Evolutionary conservation across 2,329 filamentous ascomycete species (phyloP).

Genomic region (Nigrospora oryzae): DNA sequence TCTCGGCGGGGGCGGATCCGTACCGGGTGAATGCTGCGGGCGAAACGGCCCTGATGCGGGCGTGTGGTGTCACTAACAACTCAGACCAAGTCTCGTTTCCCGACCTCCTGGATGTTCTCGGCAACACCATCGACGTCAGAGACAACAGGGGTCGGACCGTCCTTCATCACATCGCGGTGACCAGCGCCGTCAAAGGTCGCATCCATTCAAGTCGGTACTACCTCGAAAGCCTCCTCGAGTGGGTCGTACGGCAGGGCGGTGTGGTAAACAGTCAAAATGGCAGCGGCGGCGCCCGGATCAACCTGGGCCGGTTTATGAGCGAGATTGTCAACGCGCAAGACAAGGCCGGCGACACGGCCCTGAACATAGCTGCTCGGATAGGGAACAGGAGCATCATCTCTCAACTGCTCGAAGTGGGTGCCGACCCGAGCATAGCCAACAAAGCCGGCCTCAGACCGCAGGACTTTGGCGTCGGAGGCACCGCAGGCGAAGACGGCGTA

Average conservation of each 20-base stretch:
- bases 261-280: slow-evolving; percentile 42
- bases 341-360: slow-evolving; percentile 85
- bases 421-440: slow-evolving; percentile 87
- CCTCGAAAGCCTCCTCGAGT: slow-evolving; percentile 86
- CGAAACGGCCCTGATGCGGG: slow-evolving; percentile 87
- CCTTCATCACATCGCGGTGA: slow-evolving; percentile 91
- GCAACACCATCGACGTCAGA: slow-evolving; percentile 80
- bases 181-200: slow-evolving; percentile 89
- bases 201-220: slow-evolving; percentile 92
- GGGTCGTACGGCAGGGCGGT: slow-evolving; percentile 80
- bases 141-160: slow-evolving; percentile 88
- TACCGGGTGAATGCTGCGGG: slow-evolving; percentile 82
- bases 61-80: slow-evolving; percentile 89
- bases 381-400: slow-evolving; percentile 92
- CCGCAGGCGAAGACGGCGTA: slow-evolving; percentile 35
- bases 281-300: slow-evolving; percentile 56
- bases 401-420: slow-evolving; percentile 91
- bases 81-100: slow-evolving; percentile 87
- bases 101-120: slow-evolving; percentile 80
- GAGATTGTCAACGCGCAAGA: slow-evolving; percentile 96
- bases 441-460: slow-evolving; percentile 78
- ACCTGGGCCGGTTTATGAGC: slow-evolving; percentile 86
- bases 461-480: slow-evolving; percentile 88
- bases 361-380: slow-evolving; percentile 89
- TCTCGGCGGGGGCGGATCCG: slow-evolving; percentile 78